Conservation (phyloP, 257 asterid species). For the Solanum ossicruentum region DNA sequence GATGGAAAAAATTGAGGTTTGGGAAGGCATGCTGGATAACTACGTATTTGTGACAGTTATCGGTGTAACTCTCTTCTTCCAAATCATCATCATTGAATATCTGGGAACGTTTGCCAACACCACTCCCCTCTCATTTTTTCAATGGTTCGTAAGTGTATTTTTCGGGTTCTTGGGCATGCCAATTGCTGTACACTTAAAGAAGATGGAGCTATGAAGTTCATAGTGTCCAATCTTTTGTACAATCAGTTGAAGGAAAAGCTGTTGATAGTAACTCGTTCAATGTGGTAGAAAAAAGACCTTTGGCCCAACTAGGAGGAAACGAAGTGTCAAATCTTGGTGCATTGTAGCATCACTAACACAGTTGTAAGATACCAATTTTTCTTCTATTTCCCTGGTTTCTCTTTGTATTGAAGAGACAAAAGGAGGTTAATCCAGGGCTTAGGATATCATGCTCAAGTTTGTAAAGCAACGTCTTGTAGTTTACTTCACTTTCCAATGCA, state of each 20-base stretch:
- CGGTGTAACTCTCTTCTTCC: conserved; percentile 22
- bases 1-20: conserved; percentile 38
- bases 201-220: neutral
- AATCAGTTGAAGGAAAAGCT: neutral
- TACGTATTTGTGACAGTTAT: conserved; percentile 24
- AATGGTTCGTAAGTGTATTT: conserved; percentile 21
- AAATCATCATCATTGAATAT: conserved; percentile 27
- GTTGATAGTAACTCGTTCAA: neutral
- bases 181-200: conserved; percentile 20
- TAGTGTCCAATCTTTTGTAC: neutral
- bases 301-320: neutral
- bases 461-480: neutral
- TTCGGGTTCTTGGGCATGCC: conserved; percentile 33
- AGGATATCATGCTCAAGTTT: neutral
- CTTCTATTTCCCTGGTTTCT: neutral
- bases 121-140: conserved; percentile 22
- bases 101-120: conserved; percentile 37
- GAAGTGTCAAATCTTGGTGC: neutral
- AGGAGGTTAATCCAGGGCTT: neutral
- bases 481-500: neutral
- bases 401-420: neutral
- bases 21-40: conserved; percentile 29
- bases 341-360: neutral
- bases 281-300: neutral
- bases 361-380: neutral